Evolutionary conservation across 345 rosid species (phyloP), one percentile per base, ranked within the genome.

Genomic region (Erucastrum elatum): DNA sequence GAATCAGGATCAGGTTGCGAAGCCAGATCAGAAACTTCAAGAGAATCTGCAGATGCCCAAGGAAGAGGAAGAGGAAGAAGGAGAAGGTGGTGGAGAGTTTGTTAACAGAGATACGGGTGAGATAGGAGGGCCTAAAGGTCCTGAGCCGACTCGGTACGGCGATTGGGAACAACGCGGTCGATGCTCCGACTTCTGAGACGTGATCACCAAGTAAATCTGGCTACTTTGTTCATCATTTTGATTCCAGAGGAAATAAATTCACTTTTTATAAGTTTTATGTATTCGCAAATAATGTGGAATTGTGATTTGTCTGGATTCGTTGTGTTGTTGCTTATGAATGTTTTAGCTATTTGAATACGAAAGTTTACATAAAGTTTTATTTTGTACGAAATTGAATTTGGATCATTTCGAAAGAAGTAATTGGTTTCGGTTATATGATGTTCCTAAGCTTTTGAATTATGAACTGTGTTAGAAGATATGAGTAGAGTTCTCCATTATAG

Each of bases 131-230:
- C 97, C 98, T 13, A 81, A 76, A 64, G 97, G 95, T 7, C 98
- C 93, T 25, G 98, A 94, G 65, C 98, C 97, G 12, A 94, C 98
- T 69, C 90, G 98, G 0, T 94, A 85, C 83, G 97, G 98, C 49
- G 97, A 92, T 77, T 94, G 97, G 98, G 97, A 94, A 78, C 92
- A 87, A 10, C 85, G 85, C 17, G 98, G 98, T 46, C 97, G 98
- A 39, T 94, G 98, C 90, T 90, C 63, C 53, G 98, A 94, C 86
- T 92, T 94, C 79, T 91, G 82, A 88, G 13, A 17, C 13, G 49
- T 12, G 53, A 31, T 37, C 21, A 21, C 62, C 33, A 5, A 17
- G 31, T 15, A 51, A 51, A 37, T 56, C 31, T 63, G 26, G 62
- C 2, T 55, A 29, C 27, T n/a, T 58, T 26, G 37, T 41, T 29